A percentile compares a stretch with the other conserved stretches of the same genome.
Conservation (phyloP, 225 moss, liverwort and hornwort genomes). For the Antitrichia curtipendula region DNA sequence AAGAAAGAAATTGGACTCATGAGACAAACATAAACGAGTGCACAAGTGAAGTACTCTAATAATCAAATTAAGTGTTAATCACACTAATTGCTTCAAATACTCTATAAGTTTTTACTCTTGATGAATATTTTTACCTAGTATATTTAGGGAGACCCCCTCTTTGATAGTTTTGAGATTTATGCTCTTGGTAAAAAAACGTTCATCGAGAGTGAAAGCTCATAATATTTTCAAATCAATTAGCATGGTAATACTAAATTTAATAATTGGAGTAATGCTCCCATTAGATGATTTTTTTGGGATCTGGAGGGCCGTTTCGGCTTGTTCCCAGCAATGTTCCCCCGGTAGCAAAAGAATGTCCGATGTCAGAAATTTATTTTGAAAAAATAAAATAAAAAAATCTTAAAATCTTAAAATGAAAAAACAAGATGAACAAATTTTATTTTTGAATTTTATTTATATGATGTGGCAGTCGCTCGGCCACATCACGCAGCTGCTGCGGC, state of each 20-base stretch:
- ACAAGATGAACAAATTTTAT: no score
- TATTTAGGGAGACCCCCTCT: fast-evolving
- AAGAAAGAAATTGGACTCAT: background rate
- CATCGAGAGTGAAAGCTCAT: background rate
- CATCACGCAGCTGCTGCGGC: no score
- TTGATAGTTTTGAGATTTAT: background rate
- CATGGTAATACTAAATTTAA: background rate
- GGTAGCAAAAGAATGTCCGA: no score
- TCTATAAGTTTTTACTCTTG: background rate
- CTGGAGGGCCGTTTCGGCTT: no score
- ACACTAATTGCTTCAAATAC: background rate
- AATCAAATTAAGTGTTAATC: background rate
- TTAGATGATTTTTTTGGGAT: no score
- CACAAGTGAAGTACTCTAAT: background rate
- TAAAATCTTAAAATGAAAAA: no score
- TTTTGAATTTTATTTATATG: no score
- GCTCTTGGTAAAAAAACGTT: background rate
- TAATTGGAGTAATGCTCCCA: no score
- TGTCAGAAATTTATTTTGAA: no score
- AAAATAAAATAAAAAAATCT: no score
- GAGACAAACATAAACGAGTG: background rate
- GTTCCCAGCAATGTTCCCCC: no score
- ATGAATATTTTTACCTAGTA: background rate
- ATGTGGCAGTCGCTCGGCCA: no score
- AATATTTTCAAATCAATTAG: background rate